phyloP scores from a whole-genome alignment of 2,329 filamentous ascomycete species.

The Geosmithia flava region DNA sequence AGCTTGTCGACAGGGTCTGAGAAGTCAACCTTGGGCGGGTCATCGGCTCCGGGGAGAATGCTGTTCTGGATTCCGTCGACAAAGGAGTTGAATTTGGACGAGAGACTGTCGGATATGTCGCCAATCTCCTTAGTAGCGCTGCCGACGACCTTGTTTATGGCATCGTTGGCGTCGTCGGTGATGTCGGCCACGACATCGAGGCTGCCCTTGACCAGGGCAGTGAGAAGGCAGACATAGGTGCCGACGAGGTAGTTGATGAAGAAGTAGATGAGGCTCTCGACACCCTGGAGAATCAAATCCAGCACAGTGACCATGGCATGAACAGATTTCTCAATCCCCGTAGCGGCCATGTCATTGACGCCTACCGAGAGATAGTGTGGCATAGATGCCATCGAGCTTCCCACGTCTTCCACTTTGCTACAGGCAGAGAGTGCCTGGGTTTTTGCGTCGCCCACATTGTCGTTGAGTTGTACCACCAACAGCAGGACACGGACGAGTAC shows the following conservation, averaged over 20 bases:
- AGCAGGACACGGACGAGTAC: constrained; percentile 74
- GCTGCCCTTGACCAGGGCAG: constrained; percentile 67
- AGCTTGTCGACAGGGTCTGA: constrained; percentile 51
- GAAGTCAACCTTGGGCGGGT: constrained; percentile 48
- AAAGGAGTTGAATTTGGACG: constrained; percentile 37
- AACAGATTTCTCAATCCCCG: constrained; percentile 69
- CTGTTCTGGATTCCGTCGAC: constrained; percentile 23
- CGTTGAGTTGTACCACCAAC: constrained; percentile 58
- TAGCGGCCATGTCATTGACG: constrained; percentile 75
- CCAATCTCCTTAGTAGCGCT: constrained; percentile 48
- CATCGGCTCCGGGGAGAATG: constrained; percentile 33
- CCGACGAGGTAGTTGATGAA: constrained; percentile 83
- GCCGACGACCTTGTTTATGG: constrained; percentile 36
- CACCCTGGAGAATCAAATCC: constrained; percentile 64
- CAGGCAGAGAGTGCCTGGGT: constrained; percentile 78
- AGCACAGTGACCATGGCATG: constrained; percentile 70
- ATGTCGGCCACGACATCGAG: constrained; percentile 51
- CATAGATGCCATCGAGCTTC: constrained; percentile 95
- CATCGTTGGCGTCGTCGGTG: constrained; percentile 38
- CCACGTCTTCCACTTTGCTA: constrained; percentile 81
- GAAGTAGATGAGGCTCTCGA: constrained; percentile 83
- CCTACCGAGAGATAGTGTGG: constrained; percentile 86
- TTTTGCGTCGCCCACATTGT: constrained; percentile 65
- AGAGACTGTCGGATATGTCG: constrained; percentile 36
- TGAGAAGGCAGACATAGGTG: constrained; percentile 83